Base-by-base conservation (phyloP, 352 stramenopile genomes). In the Phytophthora capsici region DNA sequence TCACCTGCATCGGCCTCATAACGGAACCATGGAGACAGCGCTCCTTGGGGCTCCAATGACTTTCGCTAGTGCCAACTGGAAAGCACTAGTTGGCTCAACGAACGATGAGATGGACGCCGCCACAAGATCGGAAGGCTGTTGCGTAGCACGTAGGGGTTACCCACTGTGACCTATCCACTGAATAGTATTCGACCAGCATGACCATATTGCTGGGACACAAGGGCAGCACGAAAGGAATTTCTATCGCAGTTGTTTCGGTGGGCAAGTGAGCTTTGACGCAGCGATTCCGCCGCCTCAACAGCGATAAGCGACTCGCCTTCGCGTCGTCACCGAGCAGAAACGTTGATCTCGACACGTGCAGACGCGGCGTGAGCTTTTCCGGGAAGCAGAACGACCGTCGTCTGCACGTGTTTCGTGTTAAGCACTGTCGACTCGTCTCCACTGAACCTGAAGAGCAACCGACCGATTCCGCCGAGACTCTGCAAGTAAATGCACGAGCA, bases 11-110 rank as follows among this genome's bases (percentile, higher is more conserved):
- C 47, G 14, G n/a, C 28, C 6, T 30, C 36, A 46, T 48, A 25
- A 25, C 47, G 9, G 8, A 56, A 30, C 3, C 9, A 16, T n/a
- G 23, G 16, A 32, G 34, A 41, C n/a, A 5, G 7, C 2, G 3
- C 19, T 47, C 28, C 46, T 30, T 40, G 17, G 17, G 58, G 30
- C 51, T 66, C 48, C 48, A 48, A 48, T 32, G 37, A 19, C 34
- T 57, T 56, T 67, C 51, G 32, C 28, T 25, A 45, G 5, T 3
- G 32, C 34, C 50, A 67, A 62, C 59, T 67, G 50, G 52, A 45
- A 2, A 4, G 25, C 22, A 47, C 17, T 36, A 25, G 49, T 51
- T 19, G 45, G 13, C 4, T 19, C 17, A 19, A 20, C 17, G 14
- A 16, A 28, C 20, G 4, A 17, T n/a, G 20, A 58, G 23, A n/a